Evolutionary conservation across 345 rosid genomes (phyloP).

Genomic region (Eucalyptus camaldulensis): DNA sequence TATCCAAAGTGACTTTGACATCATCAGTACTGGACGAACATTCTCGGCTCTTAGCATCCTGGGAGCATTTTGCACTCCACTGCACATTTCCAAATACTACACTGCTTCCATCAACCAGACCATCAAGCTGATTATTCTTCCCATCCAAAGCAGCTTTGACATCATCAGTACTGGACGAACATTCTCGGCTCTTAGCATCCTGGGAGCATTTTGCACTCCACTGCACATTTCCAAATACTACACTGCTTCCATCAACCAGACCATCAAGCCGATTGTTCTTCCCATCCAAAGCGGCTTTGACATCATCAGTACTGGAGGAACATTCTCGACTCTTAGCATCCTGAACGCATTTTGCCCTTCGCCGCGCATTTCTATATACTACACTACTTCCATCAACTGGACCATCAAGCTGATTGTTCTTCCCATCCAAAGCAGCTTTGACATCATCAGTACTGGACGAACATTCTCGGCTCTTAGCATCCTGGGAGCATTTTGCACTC

Average conservation of each 20-base stretch:
- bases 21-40: background rate
- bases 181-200: background rate
- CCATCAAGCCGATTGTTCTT: background rate
- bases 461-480: background rate
- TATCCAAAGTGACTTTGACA: background rate
- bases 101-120: background rate
- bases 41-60: background rate
- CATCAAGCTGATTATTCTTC: background rate
- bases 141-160: background rate
- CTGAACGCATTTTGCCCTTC: background rate
- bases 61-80: background rate
- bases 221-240: background rate
- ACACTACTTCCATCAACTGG: background rate
- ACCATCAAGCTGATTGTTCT: background rate
- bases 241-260: background rate
- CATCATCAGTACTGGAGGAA: background rate
- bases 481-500: background rate
- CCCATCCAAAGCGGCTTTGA: background rate
- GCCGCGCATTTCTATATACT: background rate
- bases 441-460: background rate
- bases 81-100: background rate
- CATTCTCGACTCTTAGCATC: background rate
- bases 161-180: background rate
- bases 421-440: background rate
- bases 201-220: background rate